Conservation (phyloP, 306 rosid genomes). For the Pterocarpus macrocarpus region DNA sequence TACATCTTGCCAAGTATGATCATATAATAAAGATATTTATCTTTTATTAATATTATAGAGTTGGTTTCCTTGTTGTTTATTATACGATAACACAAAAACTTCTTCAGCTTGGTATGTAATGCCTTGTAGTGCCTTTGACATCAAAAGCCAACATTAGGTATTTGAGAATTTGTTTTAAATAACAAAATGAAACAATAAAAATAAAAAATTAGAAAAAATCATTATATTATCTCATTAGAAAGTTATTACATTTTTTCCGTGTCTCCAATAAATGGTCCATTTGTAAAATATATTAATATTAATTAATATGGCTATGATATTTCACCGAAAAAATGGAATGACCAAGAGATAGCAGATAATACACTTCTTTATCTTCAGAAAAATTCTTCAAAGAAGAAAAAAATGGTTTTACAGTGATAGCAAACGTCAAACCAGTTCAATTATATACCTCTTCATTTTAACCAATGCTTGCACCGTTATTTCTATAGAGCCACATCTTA, state of each 20-base stretch:
- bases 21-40: background rate
- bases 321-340: background rate
- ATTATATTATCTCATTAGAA: background rate
- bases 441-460: background rate
- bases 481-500: background rate
- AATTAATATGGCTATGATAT: too few species aligned
- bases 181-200: background rate
- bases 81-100: too few species aligned
- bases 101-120: too few species aligned
- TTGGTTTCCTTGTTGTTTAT: background rate
- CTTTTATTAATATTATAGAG: background rate
- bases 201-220: background rate
- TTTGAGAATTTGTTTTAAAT: background rate
- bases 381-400: background rate
- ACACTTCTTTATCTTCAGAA: background rate
- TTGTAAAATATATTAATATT: too few species aligned
- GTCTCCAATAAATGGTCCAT: background rate
- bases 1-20: background rate
- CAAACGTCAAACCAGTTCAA: background rate
- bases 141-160: background rate
- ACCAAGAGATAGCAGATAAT: background rate
- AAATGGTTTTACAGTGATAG: background rate
- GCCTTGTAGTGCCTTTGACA: too few species aligned
- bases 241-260: background rate
- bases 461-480: background rate